Evolutionary conservation across 1,139 yeast species (phyloP).

Genomic region (Candida tunisiensis): DNA sequence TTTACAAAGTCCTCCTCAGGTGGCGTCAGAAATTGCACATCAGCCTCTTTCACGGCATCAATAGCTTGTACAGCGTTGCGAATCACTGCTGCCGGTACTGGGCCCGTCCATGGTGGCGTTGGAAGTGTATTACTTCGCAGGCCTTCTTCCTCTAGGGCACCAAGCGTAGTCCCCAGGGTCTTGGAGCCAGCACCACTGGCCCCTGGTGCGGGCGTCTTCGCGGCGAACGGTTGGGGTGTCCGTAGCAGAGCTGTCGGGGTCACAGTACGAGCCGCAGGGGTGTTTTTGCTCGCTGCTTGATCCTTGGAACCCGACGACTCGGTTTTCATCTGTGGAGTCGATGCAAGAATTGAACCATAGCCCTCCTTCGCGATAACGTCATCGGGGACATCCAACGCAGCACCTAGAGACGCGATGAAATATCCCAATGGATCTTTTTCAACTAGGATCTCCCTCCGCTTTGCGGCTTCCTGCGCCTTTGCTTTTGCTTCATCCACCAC

Average conservation of each 20-base stretch:
- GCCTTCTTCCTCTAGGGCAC: neutral
- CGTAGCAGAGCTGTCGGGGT: constrained; percentile 11
- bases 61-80: constrained; percentile 12
- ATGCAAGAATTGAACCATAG: no score
- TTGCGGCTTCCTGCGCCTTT: constrained; percentile 11
- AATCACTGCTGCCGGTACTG: constrained; percentile 12
- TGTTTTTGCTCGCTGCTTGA: neutral
- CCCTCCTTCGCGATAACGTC: no score
- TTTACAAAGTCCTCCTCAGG: constrained; percentile 7
- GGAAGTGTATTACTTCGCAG: constrained; percentile 2
- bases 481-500: constrained; percentile 14
- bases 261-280: neutral
- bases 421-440: no score
- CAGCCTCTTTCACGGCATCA: constrained; percentile 11
- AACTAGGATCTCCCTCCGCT: no score
- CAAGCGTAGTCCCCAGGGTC: neutral
- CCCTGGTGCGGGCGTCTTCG: constrained; percentile 8
- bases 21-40: constrained; percentile 11
- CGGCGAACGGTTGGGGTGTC: constrained; percentile 12
- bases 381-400: neutral
- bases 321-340: neutral
- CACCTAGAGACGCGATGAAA: neutral
- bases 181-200: neutral
- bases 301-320: neutral
- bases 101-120: constrained; percentile 12